These are phyloP conservation scores for Cercospora sesami DNA, from an alignment of 2,329 filamentous ascomycete species.

Conservation along the genomic window DNA sequence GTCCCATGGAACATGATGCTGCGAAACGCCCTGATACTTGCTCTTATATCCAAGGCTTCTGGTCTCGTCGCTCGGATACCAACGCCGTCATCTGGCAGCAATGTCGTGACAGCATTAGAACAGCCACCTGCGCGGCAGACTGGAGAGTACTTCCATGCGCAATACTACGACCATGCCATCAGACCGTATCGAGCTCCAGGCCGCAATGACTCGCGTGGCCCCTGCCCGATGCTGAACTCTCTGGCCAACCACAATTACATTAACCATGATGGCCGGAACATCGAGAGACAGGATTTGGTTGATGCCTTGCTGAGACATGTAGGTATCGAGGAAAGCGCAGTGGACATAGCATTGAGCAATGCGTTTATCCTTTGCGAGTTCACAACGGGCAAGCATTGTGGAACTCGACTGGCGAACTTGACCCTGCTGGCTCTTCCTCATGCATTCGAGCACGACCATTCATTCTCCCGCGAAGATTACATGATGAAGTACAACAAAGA, in stretches of 20 bases:
- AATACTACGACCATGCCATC: background rate
- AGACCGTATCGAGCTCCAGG: background rate
- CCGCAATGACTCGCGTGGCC: background rate
- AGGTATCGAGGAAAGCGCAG: background rate
- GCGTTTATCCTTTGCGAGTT: background rate
- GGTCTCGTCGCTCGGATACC: background rate
- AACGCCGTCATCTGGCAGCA: background rate
- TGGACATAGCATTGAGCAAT: background rate
- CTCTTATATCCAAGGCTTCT: background rate
- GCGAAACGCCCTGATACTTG: background rate
- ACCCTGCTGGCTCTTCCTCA: conserved; percentile 33
- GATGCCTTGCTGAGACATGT: background rate
- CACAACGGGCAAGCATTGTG: background rate
- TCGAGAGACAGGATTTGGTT: background rate
- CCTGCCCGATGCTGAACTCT: background rate
- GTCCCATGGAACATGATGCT: background rate
- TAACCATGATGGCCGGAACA: background rate
- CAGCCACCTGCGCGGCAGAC: background rate
- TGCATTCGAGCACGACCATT: conserved; percentile 56
- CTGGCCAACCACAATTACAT: background rate
- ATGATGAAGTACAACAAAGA: conserved; percentile 14
- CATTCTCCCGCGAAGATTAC: conserved; percentile 53
- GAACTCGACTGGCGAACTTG: background rate
- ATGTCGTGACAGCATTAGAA: background rate
- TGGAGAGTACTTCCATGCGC: background rate